Evolutionary conservation across 2,329 filamentous ascomycete genomes (phyloP), one percentile per base, ranked within the genome.

Genomic region (Didymella keratinophila): DNA sequence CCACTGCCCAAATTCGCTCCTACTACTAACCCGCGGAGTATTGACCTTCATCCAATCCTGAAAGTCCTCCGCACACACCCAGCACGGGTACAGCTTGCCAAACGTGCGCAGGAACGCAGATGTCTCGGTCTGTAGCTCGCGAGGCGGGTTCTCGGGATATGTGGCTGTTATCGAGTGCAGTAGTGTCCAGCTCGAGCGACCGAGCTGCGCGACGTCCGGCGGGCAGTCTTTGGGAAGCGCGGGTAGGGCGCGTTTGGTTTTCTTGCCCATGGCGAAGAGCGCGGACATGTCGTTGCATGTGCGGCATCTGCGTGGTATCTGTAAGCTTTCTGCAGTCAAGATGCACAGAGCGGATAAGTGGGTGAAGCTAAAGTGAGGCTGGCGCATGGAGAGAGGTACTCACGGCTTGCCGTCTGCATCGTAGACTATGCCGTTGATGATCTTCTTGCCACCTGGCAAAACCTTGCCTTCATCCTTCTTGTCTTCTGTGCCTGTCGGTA

Each of bases 41-140:
- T 93, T 90, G 62, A 84, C 84, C 62, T 82, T 83, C 81, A 98
- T 89, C 84, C 94, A 98, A 0, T 76, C 76, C 76, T 89, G 89
- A 76, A 99, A 97, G 74, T 98, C 94, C 60, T 94, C 90, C 32
- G 93, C 95, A 78, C 95, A 99, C 3, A 90, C 86, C 92, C 93
- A 97, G 81, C 95, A 99, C 4, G 95, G 95, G 73, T 99, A 99
- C 20, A 98, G 79, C 66, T 89, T 90, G 25, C 91, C 88, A 76
- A 99, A 96, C 2, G 93, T 82, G 23, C 82, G 80, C 68, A 99
- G 83, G 79, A 99, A 98, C 50, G 86, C 83, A 55, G 83, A 82
- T 67, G 96, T 89, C 68, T 97, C 90, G 28, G 81, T 80, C 74
- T 97, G 92, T 68, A 97, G 86, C 10, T 81, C 77, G 0, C 81